Evolutionary conservation across 768 basidiomycete genomes (phyloP).

Genomic region (Xerocomellus amylosporus): DNA sequence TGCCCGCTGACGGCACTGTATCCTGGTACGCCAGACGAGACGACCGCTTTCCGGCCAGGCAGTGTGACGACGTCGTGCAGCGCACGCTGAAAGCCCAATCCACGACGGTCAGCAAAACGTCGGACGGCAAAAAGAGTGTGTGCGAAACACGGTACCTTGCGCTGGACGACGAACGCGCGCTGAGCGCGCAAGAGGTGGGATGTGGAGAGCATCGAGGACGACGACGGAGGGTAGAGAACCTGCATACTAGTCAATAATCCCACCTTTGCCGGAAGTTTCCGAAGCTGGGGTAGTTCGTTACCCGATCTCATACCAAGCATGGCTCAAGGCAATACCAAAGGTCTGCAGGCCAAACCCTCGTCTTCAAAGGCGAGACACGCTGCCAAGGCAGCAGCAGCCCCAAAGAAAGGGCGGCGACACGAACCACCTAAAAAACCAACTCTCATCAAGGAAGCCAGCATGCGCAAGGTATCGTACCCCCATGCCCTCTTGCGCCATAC

Average conservation of each 20-base stretch:
- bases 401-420: constrained; percentile 76
- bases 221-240: constrained; percentile 10
- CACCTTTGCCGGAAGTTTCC: constrained; percentile 27
- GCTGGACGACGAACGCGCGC: constrained; percentile 44
- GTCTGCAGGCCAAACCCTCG: constrained; percentile 54
- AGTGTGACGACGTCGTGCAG: constrained; percentile 70
- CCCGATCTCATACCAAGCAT: constrained; percentile 27
- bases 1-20: constrained; percentile 89
- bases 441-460: constrained; percentile 69
- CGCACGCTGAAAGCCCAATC: constrained; percentile 49
- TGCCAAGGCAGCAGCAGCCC: constrained; percentile 62
- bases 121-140: neutral
- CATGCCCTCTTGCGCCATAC: neutral
- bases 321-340: constrained; percentile 88
- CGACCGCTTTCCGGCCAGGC: constrained; percentile 59
- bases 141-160: constrained; percentile 38
- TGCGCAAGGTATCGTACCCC: constrained; percentile 59
- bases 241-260: neutral
- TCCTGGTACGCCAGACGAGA: constrained; percentile 76
- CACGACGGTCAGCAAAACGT: neutral
- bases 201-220: constrained; percentile 41
- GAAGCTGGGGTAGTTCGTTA: neutral
- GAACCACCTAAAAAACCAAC: constrained; percentile 80
- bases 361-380: constrained; percentile 50
- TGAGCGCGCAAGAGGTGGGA: constrained; percentile 52